These are phyloP conservation scores for Ceratocystis harringtonii DNA, from an alignment of 2,329 filamentous ascomycete genomes.

Conservation along the genomic window DNA sequence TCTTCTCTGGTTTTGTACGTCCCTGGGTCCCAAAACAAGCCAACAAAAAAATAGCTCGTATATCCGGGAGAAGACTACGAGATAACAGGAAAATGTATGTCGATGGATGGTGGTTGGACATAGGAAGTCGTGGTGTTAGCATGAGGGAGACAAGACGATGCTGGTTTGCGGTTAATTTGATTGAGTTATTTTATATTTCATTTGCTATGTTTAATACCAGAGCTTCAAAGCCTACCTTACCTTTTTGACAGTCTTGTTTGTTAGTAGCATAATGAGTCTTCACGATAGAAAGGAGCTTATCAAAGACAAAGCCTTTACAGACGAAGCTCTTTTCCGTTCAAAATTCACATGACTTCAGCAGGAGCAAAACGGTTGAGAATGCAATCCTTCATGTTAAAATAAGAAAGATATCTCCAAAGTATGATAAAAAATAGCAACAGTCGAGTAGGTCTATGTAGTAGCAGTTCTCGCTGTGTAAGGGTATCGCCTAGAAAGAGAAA, in stretches of 20 bases:
- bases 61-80: neutral
- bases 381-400: constrained; percentile 4
- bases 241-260: too few relatives aligned
- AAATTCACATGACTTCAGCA: neutral
- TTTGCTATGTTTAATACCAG: neutral
- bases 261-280: too few relatives aligned
- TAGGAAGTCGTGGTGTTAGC: too few relatives aligned
- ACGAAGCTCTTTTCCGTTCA: neutral
- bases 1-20: neutral
- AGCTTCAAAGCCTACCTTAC: neutral
- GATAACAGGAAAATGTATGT: neutral
- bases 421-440: constrained; percentile 4
- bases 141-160: too few relatives aligned
- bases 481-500: constrained; percentile 30
- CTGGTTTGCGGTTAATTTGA: too few relatives aligned
- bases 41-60: neutral
- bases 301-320: too few relatives aligned
- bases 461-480: neutral
- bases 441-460: neutral
- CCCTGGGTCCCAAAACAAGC: neutral
- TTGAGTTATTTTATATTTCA: neutral
- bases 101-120: too few relatives aligned
- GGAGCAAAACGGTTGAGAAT: neutral
- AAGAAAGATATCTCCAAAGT: constrained; percentile 6
- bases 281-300: too few relatives aligned